phyloP scores from a whole-genome alignment of 2,329 filamentous ascomycete genomes.

The Trichoderma arundinaceum region DNA sequence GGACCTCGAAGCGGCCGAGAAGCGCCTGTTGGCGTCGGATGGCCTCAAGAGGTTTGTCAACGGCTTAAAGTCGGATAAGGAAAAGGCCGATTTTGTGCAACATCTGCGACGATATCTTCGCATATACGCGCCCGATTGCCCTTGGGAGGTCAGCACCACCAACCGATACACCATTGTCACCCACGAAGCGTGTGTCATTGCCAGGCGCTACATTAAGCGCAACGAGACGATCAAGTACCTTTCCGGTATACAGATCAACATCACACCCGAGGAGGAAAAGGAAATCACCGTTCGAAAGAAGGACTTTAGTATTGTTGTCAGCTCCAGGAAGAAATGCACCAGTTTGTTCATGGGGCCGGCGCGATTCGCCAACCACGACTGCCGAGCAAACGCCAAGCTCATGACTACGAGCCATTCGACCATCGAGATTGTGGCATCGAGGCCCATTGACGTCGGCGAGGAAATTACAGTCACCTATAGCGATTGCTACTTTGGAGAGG shows the following conservation, averaged over 20 bases:
- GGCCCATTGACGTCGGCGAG: conserved; percentile 82
- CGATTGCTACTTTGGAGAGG: conserved; percentile 92
- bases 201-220: conserved; percentile 76
- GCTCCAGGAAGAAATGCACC: conserved; percentile 85
- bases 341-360: conserved; percentile 94
- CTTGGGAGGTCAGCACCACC: conserved; percentile 88
- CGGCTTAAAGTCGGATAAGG: conserved; percentile 72
- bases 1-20: conserved; percentile 72
- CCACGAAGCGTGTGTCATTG: conserved; percentile 86
- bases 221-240: conserved; percentile 91
- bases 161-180: conserved; percentile 93
- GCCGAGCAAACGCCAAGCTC: conserved; percentile 86
- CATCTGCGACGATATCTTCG: conserved; percentile 91
- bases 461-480: conserved; percentile 98
- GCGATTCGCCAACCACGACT: conserved; percentile 97
- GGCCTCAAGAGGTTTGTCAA: conserved; percentile 75
- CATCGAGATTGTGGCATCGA: conserved; percentile 86
- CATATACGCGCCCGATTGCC: conserved; percentile 91
- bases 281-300: conserved; percentile 80
- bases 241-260: conserved; percentile 86
- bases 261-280: conserved; percentile 89
- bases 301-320: conserved; percentile 97
- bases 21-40: conserved; percentile 71
- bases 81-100: conserved; percentile 83
- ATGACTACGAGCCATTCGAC: conserved; percentile 83